phyloP scores from a whole-genome alignment of 176 grass and related monocot genomes.

The Ampelocalamus luodianensis region DNA sequence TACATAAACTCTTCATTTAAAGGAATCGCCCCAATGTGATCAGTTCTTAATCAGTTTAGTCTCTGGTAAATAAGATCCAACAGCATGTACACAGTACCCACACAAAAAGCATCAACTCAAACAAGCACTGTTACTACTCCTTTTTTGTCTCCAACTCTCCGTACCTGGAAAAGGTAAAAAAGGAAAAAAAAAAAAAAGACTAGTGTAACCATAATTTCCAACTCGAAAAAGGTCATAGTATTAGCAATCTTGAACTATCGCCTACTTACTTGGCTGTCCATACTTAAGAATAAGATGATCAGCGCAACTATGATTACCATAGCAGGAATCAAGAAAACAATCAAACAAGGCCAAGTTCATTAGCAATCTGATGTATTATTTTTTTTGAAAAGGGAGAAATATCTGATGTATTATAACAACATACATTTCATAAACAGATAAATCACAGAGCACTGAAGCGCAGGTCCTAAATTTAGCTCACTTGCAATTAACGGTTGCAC shows the following conservation, averaged over 20 bases:
- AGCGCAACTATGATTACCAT: background rate
- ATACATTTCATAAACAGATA: background rate
- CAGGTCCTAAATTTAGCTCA: background rate
- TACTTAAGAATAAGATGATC: background rate
- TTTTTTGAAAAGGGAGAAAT: too few species aligned
- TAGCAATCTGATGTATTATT: background rate
- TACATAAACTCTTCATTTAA: background rate
- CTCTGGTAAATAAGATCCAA: background rate
- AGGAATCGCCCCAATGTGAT: background rate
- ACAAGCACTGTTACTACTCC: conserved; percentile 5
- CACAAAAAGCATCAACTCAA: background rate
- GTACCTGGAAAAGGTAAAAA: background rate
- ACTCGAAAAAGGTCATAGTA: background rate
- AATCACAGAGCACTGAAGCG: background rate
- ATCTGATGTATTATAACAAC: too few species aligned
- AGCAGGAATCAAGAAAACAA: background rate
- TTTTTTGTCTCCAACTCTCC: conserved; percentile 7
- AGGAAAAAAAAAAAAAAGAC: background rate
- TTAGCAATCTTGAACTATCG: background rate
- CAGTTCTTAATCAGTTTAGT: background rate
- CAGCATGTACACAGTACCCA: background rate
- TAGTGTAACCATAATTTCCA: conserved; percentile 30
- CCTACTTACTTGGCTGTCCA: background rate
- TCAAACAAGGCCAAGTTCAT: background rate
- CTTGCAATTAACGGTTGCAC: conserved; percentile 3